A percentile compares a stretch with the other conserved stretches of the same genome.
These are phyloP conservation scores for Coffea humblotiana DNA, from an alignment of 305 asterid species.

Conservation along the genomic window DNA sequence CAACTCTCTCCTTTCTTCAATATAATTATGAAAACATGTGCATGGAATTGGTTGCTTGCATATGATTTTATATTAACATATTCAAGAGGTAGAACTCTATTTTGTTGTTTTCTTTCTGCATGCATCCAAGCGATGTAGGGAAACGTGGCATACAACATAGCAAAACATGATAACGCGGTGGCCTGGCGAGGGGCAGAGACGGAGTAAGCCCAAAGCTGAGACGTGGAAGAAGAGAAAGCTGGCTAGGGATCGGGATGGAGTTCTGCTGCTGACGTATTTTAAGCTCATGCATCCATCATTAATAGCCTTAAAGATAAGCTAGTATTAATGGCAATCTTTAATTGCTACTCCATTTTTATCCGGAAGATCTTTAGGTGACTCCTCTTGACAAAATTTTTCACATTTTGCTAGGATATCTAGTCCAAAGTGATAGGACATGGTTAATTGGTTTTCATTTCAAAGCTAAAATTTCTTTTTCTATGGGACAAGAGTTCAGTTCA, in stretches of 20 bases:
- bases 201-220: neutral
- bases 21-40: neutral
- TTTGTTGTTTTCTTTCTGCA: neutral
- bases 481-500: no score
- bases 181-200: neutral
- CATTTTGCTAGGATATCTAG: no score
- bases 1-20: neutral
- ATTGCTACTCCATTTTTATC: no score
- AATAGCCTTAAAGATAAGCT: neutral
- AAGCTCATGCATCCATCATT: neutral
- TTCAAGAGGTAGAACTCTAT: neutral
- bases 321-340: no score
- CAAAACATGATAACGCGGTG: constrained; percentile 8
- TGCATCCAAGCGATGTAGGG: neutral
- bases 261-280: neutral
- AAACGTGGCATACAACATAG: neutral
- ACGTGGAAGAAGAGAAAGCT: neutral
- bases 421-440: no score
- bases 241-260: neutral
- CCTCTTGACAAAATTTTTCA: no score
- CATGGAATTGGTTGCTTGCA: no score
- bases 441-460: no score
- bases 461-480: no score
- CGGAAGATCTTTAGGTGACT: no score
- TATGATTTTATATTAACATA: neutral